These are phyloP conservation scores for Platismatia glauca DNA, from an alignment of 495 filamentous ascomycete genomes.

Conservation along the genomic window DNA sequence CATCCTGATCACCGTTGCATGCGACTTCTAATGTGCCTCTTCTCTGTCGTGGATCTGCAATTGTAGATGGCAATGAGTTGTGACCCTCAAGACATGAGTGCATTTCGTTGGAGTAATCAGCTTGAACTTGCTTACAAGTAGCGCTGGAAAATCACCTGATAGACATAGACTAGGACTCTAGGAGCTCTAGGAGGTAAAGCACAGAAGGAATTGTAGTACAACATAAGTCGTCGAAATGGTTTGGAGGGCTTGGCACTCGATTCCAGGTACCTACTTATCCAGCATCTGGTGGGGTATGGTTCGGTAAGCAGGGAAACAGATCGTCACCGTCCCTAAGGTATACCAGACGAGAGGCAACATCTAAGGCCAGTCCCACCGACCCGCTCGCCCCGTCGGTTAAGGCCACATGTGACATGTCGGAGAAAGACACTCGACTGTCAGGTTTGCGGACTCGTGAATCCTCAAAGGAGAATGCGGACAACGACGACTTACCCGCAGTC, in stretches of 20 bases:
- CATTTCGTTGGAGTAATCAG: background rate
- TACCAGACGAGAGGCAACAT: too few species aligned
- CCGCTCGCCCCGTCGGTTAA: too few species aligned
- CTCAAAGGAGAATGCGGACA: background rate
- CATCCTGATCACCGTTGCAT: background rate
- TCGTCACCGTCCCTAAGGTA: too few species aligned
- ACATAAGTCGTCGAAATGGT: background rate
- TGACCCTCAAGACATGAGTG: background rate
- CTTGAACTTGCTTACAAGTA: background rate
- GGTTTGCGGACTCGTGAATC: background rate
- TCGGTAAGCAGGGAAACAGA: too few species aligned
- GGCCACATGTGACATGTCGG: background rate
- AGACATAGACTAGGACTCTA: background rate
- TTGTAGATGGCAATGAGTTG: background rate
- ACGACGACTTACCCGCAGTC: background rate
- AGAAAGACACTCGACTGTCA: background rate
- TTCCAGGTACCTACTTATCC: background rate
- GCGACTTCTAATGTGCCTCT: background rate
- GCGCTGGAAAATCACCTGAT: background rate
- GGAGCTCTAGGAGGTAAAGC: too few species aligned
- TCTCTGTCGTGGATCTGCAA: background rate
- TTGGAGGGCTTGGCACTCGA: background rate
- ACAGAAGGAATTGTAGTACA: too few species aligned
- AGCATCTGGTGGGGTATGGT: too few species aligned
- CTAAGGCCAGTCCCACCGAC: too few species aligned